phyloP scores from a whole-genome alignment of 2,329 filamentous ascomycete species.

The Fusarium ramigenum region DNA sequence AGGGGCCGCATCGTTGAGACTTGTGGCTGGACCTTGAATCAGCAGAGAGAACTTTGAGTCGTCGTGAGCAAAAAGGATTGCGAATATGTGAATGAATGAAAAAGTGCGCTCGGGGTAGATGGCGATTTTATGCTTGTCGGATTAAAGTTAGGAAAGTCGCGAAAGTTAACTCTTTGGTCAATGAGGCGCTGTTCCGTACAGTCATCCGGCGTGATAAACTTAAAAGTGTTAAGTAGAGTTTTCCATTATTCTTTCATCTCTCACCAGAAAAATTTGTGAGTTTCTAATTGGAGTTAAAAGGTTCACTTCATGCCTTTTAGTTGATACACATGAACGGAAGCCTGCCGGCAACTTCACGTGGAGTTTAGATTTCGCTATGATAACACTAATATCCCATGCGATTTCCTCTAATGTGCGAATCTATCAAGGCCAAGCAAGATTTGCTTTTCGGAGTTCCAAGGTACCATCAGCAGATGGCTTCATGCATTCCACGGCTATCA shows the following conservation, averaged over 20 bases:
- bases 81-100: not conserved
- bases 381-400: not conserved
- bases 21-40: not conserved
- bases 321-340: not conserved
- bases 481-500: not conserved
- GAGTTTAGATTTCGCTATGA: not conserved
- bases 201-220: not conserved
- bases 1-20: not conserved
- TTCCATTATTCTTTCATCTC: rapidly evolving
- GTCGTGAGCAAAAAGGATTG: not conserved
- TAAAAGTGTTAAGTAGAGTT: not conserved
- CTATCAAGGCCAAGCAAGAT: not conserved
- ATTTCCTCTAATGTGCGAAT: not conserved
- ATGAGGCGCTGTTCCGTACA: not conserved
- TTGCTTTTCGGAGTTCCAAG: not conserved
- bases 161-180: not conserved
- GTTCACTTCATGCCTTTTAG: not conserved
- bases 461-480: not conserved
- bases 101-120: rapidly evolving
- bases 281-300: not conserved
- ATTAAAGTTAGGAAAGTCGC: not conserved
- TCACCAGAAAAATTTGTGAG: not conserved
- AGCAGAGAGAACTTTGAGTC: rapidly evolving
- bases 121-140: not conserved
- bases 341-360: not conserved